phyloP scores from a whole-genome alignment of 192 early-diverging fungal genomes.

The Haplosporangium gracile region DNA sequence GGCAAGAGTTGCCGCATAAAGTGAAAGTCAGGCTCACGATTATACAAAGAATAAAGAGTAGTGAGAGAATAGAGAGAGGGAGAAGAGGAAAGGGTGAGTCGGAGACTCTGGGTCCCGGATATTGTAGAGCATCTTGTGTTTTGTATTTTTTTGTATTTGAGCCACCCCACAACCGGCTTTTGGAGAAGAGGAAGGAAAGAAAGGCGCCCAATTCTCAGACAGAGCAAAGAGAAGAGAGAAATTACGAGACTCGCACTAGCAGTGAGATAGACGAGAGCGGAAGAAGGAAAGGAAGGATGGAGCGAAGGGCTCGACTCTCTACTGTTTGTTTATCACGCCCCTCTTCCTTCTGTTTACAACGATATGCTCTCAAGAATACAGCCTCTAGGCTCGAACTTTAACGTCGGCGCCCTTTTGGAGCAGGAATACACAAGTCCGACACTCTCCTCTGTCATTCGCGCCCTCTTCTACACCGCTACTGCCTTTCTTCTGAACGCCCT shows the following conservation, averaged over 20 bases:
- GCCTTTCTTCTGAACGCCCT: neutral
- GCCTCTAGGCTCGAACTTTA: neutral
- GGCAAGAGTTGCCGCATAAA: constrained; percentile 6
- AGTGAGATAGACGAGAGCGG: neutral
- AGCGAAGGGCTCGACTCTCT: neutral
- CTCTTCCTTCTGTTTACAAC: neutral
- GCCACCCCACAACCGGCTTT: neutral
- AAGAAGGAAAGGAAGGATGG: neutral
- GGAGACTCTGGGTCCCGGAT: neutral
- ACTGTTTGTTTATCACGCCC: neutral
- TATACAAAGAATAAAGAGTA: neutral
- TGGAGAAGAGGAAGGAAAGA: neutral
- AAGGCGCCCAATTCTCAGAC: neutral
- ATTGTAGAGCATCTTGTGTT: neutral
- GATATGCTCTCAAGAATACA: constrained; percentile 4
- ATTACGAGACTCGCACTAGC: neutral
- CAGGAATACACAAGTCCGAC: neutral
- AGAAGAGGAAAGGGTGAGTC: neutral
- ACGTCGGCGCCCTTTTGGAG: constrained; percentile 8
- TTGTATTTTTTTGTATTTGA: neutral
- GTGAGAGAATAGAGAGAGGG: neutral
- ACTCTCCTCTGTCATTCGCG: neutral
- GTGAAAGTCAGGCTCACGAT: constrained; percentile 8
- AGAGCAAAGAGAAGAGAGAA: neutral
- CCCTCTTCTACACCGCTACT: neutral